Conservation (phyloP, 2,329 filamentous ascomycete genomes). For the Fusarium sp. region DNA sequence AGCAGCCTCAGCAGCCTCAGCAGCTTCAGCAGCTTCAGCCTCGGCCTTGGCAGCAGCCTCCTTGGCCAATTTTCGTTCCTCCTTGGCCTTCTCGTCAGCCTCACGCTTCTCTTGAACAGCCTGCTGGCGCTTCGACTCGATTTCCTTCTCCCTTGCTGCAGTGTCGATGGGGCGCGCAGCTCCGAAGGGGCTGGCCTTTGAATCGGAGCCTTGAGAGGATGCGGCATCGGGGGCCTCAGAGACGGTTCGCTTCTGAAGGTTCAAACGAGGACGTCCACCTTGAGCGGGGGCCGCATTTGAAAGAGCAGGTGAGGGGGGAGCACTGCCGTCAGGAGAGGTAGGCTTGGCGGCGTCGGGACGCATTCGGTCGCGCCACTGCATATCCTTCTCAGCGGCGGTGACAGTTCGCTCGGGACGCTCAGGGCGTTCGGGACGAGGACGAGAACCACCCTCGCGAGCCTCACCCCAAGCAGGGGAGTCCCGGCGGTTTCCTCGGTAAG, state of each 20-base stretch:
- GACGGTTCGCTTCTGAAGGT: constrained; percentile 92
- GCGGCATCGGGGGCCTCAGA: constrained; percentile 74
- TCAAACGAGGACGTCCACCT: constrained; percentile 82
- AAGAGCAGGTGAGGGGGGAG: constrained; percentile 81
- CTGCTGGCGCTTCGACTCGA: constrained; percentile 88
- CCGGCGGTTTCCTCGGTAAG: constrained; percentile 73
- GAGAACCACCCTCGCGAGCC: constrained; percentile 80
- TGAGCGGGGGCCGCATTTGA: constrained; percentile 64
- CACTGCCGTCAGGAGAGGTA: constrained; percentile 79
- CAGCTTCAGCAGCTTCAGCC: constrained; percentile 56
- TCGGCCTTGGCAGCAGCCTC: constrained; percentile 67
- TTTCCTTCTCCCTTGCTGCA: constrained; percentile 86
- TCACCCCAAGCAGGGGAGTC: constrained; percentile 85
- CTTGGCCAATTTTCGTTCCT: constrained; percentile 76
- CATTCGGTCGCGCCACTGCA: constrained; percentile 94
- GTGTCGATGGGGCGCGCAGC: constrained; percentile 96
- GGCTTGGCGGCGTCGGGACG: constrained; percentile 81
- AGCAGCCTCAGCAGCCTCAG: constrained; percentile 51
- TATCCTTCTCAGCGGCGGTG: constrained; percentile 93
- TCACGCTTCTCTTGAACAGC: constrained; percentile 87
- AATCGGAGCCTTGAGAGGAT: constrained; percentile 70
- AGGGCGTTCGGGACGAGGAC: constrained; percentile 79
- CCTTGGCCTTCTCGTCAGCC: constrained; percentile 87
- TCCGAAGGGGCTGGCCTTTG: constrained; percentile 94
- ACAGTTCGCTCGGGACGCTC: constrained; percentile 80